phyloP scores from a whole-genome alignment of 176 grass and related monocot species.

The Carex parvula region DNA sequence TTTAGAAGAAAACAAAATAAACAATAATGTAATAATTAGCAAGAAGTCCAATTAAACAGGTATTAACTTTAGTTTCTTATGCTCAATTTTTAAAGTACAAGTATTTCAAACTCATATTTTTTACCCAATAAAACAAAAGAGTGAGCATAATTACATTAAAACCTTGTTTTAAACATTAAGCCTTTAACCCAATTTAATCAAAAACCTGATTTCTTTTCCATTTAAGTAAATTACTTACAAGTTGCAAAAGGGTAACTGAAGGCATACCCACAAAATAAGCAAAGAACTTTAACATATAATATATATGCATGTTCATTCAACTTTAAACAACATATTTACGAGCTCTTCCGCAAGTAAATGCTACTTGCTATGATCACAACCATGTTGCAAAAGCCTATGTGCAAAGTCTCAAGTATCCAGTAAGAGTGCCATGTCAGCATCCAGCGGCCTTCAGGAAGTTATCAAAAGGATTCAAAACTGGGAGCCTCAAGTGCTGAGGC shows the following conservation, averaged over 20 bases:
- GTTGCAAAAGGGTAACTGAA: background rate
- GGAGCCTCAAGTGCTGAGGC: slow-evolving; percentile 54
- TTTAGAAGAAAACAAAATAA: background rate
- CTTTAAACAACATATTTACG: slow-evolving; percentile 8
- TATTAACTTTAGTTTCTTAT: background rate
- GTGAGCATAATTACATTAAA: background rate
- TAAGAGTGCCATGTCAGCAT: slow-evolving; percentile 35
- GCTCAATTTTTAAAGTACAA: background rate
- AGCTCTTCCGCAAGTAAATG: slow-evolving; percentile 13
- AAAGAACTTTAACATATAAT: slow-evolving; percentile 10
- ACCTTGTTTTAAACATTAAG: background rate
- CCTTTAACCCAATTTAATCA: slow-evolving; percentile 3
- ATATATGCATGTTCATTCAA: slow-evolving; percentile 2
- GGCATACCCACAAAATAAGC: slow-evolving; percentile 6
- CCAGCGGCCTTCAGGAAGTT: slow-evolving; percentile 53
- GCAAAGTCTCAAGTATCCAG: background rate
- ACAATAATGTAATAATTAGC: background rate
- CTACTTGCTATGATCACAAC: background rate
- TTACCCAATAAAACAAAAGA: background rate
- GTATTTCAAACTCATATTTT: background rate
- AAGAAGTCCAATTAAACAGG: slow-evolving; percentile 6
- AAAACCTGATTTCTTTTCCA: slow-evolving; percentile 9
- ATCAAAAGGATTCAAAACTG: slow-evolving; percentile 69
- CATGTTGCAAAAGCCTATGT: background rate
- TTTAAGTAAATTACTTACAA: slow-evolving; percentile 18